Conservation (phyloP, 106 monocot genomes). For the Allium sativum region DNA sequence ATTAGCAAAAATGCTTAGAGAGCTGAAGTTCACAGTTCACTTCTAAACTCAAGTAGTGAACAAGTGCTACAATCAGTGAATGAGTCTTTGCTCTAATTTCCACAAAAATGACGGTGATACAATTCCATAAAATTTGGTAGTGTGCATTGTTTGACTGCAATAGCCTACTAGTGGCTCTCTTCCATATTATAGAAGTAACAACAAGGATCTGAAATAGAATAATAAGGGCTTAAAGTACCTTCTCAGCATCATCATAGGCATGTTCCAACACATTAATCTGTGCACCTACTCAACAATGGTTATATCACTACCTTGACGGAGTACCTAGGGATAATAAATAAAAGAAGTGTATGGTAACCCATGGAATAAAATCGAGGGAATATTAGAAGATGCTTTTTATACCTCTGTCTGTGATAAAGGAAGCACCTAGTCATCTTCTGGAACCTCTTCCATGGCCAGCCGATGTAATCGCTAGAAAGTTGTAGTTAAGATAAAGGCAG, state of each 20-base stretch:
- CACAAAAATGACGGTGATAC: too few relatives aligned
- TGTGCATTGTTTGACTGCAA: background rate
- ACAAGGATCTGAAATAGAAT: background rate
- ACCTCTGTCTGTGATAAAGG: conserved; percentile 94
- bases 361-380: conserved; percentile 1
- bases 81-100: too few relatives aligned
- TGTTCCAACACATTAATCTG: conserved; percentile 85
- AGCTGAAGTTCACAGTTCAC: too few relatives aligned
- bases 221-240: conserved; percentile 28
- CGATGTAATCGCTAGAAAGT: conserved; percentile 69
- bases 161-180: background rate
- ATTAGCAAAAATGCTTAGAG: too few relatives aligned
- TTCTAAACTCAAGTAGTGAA: too few relatives aligned
- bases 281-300: conserved; percentile 97
- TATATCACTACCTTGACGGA: conserved; percentile 84
- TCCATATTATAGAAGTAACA: background rate
- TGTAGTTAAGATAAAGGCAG: background rate
- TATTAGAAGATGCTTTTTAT: conserved; percentile 5
- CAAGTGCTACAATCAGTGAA: too few relatives aligned
- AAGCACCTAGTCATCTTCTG: conserved; percentile 86
- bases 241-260: conserved; percentile 78
- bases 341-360: background rate
- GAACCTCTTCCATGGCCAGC: conserved; percentile 91
- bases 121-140: too few relatives aligned
- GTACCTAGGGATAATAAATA: conserved; percentile 41